Evolutionary conservation across 345 rosid genomes (phyloP), one percentile per base, ranked within the genome.

Genomic region (Brassica nigra): DNA sequence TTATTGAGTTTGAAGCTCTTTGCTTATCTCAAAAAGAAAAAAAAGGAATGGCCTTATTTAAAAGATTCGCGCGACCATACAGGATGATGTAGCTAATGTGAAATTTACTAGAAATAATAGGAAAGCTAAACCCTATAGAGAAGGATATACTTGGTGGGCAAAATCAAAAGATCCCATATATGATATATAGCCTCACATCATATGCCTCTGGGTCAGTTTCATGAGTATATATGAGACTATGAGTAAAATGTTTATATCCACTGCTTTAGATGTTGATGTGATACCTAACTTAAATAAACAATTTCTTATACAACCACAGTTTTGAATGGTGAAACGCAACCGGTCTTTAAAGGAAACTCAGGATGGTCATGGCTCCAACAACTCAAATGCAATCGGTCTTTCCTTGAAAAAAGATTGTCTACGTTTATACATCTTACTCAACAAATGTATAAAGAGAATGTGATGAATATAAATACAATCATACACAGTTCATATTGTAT

Each of bases 161-260:
- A 66, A 52, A n/a, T 31, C 9, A 64, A 52, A 33, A 47, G 8
- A 66, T 64, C 54, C 6, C 36, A 49, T 33, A 1, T 34, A 12
- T 64, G 34, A 52, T 28, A 65, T 27, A 55, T 66, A 6, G 10
- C 42, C 54, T 62, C 80, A 4, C 75, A 62, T 47, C 30, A 18
- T 74, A 70, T 6, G 75, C 76, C 70, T 77, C 16, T 2, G 9
- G 57, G 55, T 70, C 57, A 34, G 10, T 77, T 70, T 62, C 70
- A 70, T 52, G 54, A 30, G 0, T 44, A 69, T 68, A 20, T 57
- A 14, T 39, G 63, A 59, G 30, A 59, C 29, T 58, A 59, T 23
- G 7, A 15, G 47, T 28, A 29, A 28, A 30, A 1, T 59, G 64
- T 27, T 59, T 59, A 59, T 59, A 68, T 68, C 5, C 18, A 15